Evolutionary conservation across 2,329 filamentous ascomycete genomes (phyloP).

Genomic region (Colletotrichum siamense): DNA sequence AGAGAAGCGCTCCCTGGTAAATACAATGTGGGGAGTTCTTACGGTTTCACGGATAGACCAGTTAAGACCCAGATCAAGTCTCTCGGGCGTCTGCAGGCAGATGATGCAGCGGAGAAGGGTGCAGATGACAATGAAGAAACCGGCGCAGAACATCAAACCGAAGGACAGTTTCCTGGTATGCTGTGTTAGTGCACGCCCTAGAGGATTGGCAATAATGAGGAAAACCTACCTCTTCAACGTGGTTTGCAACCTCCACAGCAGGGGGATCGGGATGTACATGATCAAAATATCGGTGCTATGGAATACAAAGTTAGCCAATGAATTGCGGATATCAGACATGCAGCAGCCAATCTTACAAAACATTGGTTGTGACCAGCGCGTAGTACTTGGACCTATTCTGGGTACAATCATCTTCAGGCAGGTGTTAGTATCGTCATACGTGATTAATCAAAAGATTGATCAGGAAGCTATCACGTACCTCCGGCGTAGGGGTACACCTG

Average conservation of each 20-base stretch:
- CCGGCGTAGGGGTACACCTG: conserved; percentile 12
- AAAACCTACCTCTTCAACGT: neutral
- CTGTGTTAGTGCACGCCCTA: neutral
- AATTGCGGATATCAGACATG: no score
- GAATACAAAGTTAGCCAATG: neutral
- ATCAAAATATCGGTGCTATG: conserved; percentile 9
- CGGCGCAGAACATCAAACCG: conserved; percentile 22
- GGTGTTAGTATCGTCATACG: neutral
- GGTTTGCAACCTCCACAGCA: conserved; percentile 14
- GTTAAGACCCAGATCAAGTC: conserved; percentile 7
- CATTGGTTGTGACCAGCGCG: conserved; percentile 8
- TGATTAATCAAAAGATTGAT: neutral
- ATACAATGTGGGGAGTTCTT: neutral
- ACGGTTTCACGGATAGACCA: conserved; percentile 24
- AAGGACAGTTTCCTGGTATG: conserved; percentile 15
- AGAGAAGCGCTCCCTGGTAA: neutral
- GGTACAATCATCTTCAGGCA: neutral
- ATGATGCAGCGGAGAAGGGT: conserved; percentile 21
- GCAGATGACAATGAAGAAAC: conserved; percentile 23
- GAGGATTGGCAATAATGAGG: accelerated
- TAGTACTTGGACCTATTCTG: conserved; percentile 17
- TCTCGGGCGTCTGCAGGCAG: conserved; percentile 7
- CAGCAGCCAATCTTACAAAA: neutral
- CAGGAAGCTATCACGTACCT: neutral
- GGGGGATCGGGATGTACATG: conserved; percentile 14